Conservation (phyloP, 2,329 filamentous ascomycete species). For the Cephalotrichum gorgonifer region DNA sequence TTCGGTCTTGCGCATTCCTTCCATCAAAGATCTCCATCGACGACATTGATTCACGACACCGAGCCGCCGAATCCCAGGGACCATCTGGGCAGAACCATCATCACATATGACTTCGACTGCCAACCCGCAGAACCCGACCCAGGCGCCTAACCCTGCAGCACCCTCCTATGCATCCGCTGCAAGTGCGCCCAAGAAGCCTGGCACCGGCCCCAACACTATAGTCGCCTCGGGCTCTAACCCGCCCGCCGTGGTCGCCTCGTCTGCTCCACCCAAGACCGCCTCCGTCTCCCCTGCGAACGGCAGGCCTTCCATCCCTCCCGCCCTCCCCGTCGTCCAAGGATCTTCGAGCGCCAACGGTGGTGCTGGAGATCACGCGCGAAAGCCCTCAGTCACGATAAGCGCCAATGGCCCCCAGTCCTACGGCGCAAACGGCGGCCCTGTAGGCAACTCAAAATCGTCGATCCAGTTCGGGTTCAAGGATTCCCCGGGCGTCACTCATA, state of each 20-base stretch:
- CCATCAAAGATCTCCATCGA: background rate
- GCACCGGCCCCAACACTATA: slow-evolving; percentile 41
- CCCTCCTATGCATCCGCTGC: slow-evolving; percentile 58
- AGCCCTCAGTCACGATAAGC: slow-evolving; percentile 85
- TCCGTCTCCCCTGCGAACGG: slow-evolving; percentile 77
- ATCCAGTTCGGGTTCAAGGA: slow-evolving; percentile 78
- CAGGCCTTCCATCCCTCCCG: slow-evolving; percentile 60
- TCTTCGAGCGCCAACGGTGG: slow-evolving; percentile 59
- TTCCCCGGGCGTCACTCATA: slow-evolving; percentile 57
- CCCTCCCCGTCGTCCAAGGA: slow-evolving; percentile 51
- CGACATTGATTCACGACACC: background rate
- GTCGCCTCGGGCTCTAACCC: slow-evolving; percentile 46
- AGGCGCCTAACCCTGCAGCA: slow-evolving; percentile 48
- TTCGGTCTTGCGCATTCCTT: background rate
- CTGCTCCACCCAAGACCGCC: slow-evolving; percentile 50
- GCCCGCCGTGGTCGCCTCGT: slow-evolving; percentile 38
- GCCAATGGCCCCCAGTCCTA: slow-evolving; percentile 68
- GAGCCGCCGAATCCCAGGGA: background rate
- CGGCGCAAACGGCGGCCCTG: slow-evolving; percentile 62
- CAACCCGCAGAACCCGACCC: slow-evolving; percentile 39
- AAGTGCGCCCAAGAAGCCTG: slow-evolving; percentile 51
- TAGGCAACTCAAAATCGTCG: slow-evolving; percentile 47
- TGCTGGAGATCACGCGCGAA: slow-evolving; percentile 64
- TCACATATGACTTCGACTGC: slow-evolving; percentile 50
- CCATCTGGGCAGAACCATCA: slow-evolving; percentile 6